Base-by-base conservation (phyloP, 1,284 basidiomycete genomes). In the Vanrija sp. region DNA sequence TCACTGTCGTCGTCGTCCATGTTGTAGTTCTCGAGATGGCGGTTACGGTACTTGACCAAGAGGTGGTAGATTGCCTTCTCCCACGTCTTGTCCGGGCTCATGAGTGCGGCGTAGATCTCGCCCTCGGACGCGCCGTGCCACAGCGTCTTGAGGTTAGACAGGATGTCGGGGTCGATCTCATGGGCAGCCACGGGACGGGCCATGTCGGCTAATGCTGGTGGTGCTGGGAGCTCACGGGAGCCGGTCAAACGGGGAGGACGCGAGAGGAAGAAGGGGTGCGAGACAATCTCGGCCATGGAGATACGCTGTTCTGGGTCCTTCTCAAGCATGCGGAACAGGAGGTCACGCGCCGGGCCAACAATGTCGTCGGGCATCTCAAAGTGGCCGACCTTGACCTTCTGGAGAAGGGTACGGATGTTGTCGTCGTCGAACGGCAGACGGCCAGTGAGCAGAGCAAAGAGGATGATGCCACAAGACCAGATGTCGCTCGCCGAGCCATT, bases 391-490 rank as follows among this genome's bases (percentile, higher is more conserved):
- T 86, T 86, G 60, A 98, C 90, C 75, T 91, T 92, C 62, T 86
- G 83, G 41, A 97, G 80, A 19, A 98, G 80, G 16, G 80, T 77
- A 20, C 82, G 81, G 51, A 91, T 83, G 70, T 82, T 74, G 72
- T 79, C 73, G 67, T 95, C 89, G 74, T 98, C 94, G 71, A 98
- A 99, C 3, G 96, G 96, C 38, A 98, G 80, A 37, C 84, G 81
- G 6, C 93, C 95, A n/a, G 86, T 87, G 23, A 98, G 81, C 15
- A 98, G 80, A 14, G 92, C 93, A 66, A 88, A 95, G 49, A 99
- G 83, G 64, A 98, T 95, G 72, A 98, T 86, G 54, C 96, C 96
- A 71, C 95, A 98, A 31, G 92, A 96, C 96, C 96, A 98, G 71
- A 97, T 92, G 75, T 99, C 96, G 39, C 92, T 86, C 16, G 84